These are phyloP conservation scores for Euphorbia peplus DNA, from an alignment of 345 rosid species.

Conservation along the genomic window DNA sequence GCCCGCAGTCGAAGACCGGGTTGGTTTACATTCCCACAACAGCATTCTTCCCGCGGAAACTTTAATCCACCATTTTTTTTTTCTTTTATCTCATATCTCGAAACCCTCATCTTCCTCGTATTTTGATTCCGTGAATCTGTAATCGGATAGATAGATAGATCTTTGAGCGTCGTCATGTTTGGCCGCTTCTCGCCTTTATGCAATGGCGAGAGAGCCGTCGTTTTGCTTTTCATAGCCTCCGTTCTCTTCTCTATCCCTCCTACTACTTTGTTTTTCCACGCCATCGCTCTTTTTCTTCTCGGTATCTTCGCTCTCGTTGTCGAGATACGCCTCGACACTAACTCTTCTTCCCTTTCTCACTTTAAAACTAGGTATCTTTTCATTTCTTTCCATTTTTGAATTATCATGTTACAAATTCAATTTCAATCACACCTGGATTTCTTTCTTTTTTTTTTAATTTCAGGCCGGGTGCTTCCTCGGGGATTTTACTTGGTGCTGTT, in stretches of 20 bases:
- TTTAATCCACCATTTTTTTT: not conserved
- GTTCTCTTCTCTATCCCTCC: conserved; percentile 69
- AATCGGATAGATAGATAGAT: not conserved
- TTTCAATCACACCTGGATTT: not conserved
- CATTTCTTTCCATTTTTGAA: not conserved
- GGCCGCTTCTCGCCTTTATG: conserved; percentile 29
- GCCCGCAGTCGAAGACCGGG: not conserved
- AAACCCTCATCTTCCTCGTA: not conserved
- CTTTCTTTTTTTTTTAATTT: conserved; percentile 9
- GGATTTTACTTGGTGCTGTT: conserved; percentile 77
- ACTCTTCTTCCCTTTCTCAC: conserved; percentile 27
- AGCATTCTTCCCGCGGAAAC: conserved; percentile 13
- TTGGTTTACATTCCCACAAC: not conserved
- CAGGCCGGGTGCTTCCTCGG: conserved; percentile 87
- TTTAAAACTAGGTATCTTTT: conserved; percentile 21
- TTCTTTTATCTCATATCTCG: not conserved
- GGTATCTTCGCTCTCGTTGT: conserved; percentile 38
- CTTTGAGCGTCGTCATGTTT: conserved; percentile 20
- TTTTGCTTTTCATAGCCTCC: conserved; percentile 46
- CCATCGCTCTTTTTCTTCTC: conserved; percentile 53
- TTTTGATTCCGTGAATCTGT: not conserved
- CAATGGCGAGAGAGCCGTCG: conserved; percentile 88
- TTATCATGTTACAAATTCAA: not conserved
- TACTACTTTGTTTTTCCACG: conserved; percentile 55
- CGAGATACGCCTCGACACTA: conserved; percentile 59